Evolutionary conservation across 257 asterid species (phyloP), one percentile per base, ranked within the genome.

Genomic region (Salvia rosmarinus): DNA sequence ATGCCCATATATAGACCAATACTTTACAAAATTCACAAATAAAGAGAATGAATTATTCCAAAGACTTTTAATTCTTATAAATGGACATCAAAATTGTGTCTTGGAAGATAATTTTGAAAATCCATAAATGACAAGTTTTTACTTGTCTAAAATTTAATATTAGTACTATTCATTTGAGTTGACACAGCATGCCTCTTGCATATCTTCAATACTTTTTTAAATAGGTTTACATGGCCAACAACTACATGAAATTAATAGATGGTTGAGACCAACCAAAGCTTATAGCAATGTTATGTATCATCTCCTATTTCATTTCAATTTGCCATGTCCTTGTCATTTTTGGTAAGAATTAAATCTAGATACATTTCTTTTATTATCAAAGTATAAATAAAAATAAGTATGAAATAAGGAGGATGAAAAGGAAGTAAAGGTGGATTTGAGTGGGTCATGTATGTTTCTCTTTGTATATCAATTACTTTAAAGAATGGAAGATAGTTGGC

Each of bases 401-500:
- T 1, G 40, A 64, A 13, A 42, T 42, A 12, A 8, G 34, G 55
- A 64, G 14, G 17, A 28, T 25, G 71, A 46, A 16, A 46, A 16
- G 60, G 32, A 49, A 32, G 30, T 50, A 17, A 32, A 67, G 49
- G 72, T 64, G 40, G 56, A 64, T 21, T 25, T 67, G 72, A 30
- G 61, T 67, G 72, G 32, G 47, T 17, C 47, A 49, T 11, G 8
- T 44, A 32, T 49, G 37, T 32, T 67, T 50, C 46, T 67, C 72
- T 49, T 9, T 49, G 19, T 67, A 34, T 43, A 62, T 62, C 68
- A 23, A 64, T 43, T 44, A 44, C 25, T 62, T 35, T 62, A 20
- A 19, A 25, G 56, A 64, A 64, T 64, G 40, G 9, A 64, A 64
- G 16, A 28, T 64, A 13, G 70, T 25, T 64, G 71, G 71, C 30